Conservation (phyloP, 305 asterid species). For the Striga hermonthica region DNA sequence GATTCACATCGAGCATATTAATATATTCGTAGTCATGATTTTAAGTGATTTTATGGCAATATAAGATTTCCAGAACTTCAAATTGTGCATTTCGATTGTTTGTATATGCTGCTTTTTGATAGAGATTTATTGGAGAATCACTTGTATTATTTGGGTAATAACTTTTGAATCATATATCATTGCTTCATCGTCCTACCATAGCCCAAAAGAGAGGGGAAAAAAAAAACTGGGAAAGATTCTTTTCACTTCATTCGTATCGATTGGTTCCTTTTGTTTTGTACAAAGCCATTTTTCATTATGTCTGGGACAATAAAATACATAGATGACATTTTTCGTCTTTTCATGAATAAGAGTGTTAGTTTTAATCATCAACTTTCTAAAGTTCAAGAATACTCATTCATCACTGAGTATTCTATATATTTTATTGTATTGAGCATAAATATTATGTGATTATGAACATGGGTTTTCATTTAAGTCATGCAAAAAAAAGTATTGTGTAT, state of each 20-base stretch:
- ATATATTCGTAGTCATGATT: too few species aligned
- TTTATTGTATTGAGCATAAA: slow-evolving; percentile 3
- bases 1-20: background rate
- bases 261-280: background rate
- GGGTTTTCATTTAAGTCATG: slow-evolving; percentile 7
- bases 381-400: slow-evolving; percentile 15
- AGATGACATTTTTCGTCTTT: slow-evolving; percentile 5
- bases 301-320: slow-evolving; percentile 10
- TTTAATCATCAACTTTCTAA: slow-evolving; percentile 4
- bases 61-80: too few species aligned
- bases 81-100: too few species aligned
- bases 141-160: too few species aligned
- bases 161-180: too few species aligned
- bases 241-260: background rate
- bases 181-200: too few species aligned
- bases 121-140: too few species aligned
- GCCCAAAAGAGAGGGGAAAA: too few species aligned
- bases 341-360: background rate
- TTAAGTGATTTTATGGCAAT: too few species aligned
- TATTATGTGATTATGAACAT: slow-evolving; percentile 3
- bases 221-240: background rate
- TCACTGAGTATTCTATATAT: slow-evolving; percentile 5
- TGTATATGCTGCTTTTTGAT: background rate
- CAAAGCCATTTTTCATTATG: slow-evolving; percentile 14
- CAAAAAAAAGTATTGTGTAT: slow-evolving; percentile 9